phyloP scores from a whole-genome alignment of 768 basidiomycete genomes.

The Kondoa subrosea region DNA sequence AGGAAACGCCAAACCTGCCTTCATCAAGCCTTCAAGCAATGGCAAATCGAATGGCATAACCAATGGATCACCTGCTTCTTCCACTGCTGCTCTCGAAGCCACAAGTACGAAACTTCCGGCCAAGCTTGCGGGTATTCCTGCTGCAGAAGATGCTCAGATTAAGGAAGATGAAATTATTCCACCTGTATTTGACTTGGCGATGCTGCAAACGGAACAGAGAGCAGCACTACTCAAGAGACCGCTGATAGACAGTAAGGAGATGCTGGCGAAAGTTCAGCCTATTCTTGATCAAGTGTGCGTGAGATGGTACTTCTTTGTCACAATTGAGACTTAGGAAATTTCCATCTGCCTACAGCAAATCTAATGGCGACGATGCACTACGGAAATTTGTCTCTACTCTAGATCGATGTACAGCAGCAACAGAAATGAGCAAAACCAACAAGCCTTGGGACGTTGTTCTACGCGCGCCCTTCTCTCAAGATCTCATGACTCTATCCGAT shows the following conservation, averaged over 20 bases:
- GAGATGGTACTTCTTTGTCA: not conserved
- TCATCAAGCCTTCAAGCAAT: conserved; percentile 12
- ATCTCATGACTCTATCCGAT: conserved; percentile 43
- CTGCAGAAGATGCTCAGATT: not conserved
- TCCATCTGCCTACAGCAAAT: conserved; percentile 33
- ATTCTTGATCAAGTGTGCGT: conserved; percentile 62
- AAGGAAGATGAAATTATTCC: conserved; percentile 13
- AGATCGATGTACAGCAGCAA: conserved; percentile 57
- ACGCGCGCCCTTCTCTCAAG: conserved; percentile 56
- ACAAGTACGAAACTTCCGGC: conserved; percentile 15
- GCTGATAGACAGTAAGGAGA: conserved; percentile 64
- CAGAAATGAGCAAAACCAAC: conserved; percentile 37
- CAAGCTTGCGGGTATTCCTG: not conserved
- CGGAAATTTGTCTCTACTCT: conserved; percentile 81
- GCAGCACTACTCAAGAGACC: conserved; percentile 63
- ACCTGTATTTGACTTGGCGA: conserved; percentile 11
- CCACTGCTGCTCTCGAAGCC: conserved; percentile 8
- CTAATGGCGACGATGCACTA: conserved; percentile 68
- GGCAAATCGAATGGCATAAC: conserved; percentile 1
- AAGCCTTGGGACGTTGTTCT: conserved; percentile 30
- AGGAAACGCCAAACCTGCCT: conserved; percentile 80
- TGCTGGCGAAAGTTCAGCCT: conserved; percentile 83
- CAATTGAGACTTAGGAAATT: too few relatives aligned
- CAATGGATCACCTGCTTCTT: not conserved
- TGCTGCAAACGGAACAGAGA: conserved; percentile 39